phyloP scores from a whole-genome alignment of 768 basidiomycete genomes.

The Podaxis mareebaensis region DNA sequence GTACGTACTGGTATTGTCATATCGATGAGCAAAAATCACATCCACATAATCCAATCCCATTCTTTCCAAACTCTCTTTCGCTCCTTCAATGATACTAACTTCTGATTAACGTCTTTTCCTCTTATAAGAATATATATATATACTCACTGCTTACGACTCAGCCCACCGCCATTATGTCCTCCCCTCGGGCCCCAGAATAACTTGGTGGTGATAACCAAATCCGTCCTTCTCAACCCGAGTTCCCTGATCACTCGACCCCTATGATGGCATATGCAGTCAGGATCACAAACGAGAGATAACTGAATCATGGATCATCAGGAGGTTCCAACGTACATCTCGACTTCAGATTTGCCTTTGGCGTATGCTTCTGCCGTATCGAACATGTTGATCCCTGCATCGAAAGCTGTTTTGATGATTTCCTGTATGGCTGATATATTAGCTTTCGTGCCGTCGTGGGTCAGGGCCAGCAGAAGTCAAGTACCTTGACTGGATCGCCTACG shows the following conservation, averaged over 20 bases:
- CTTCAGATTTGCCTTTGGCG: constrained; percentile 65
- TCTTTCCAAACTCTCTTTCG: constrained; percentile 63
- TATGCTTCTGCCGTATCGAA: constrained; percentile 74
- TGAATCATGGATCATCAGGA: background rate
- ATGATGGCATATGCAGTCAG: background rate
- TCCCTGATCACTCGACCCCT: constrained; percentile 77
- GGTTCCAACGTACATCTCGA: constrained; percentile 57
- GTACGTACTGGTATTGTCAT: constrained; percentile 49
- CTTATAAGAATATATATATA: background rate
- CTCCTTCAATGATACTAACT: constrained; percentile 71
- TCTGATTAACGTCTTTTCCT: background rate
- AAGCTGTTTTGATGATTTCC: constrained; percentile 80
- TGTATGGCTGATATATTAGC: constrained; percentile 22
- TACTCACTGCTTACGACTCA: constrained; percentile 61
- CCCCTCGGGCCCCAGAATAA: constrained; percentile 70
- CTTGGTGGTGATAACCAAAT: constrained; percentile 80
- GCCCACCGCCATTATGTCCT: constrained; percentile 58
- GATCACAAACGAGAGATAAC: background rate
- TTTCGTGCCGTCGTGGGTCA: background rate
- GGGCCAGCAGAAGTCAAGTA: constrained; percentile 19
- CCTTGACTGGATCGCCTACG: constrained; percentile 72
- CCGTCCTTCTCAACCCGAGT: constrained; percentile 61
- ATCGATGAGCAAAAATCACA: constrained; percentile 70
- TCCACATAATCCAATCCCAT: constrained; percentile 78
- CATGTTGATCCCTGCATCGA: constrained; percentile 76